Evolutionary conservation across 2,329 filamentous ascomycete genomes (phyloP).

Genomic region (Diaporthe sp.): DNA sequence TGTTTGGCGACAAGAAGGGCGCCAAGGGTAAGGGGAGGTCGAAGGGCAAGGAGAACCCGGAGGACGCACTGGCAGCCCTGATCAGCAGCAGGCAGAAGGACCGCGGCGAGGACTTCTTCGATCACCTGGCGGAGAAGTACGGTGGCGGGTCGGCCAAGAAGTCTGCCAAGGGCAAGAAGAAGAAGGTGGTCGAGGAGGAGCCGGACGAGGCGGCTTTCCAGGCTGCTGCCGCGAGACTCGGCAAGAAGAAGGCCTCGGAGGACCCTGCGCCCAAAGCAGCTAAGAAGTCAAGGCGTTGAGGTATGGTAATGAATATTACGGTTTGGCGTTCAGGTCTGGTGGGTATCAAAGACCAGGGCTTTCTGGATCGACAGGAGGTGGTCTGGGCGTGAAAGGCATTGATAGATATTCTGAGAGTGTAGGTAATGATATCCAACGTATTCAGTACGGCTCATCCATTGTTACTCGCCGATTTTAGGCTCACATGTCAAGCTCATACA

Average conservation of each 20-base stretch:
- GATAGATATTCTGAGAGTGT: background rate
- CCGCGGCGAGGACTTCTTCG: constrained; percentile 75
- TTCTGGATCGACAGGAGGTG: background rate
- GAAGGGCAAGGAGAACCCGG: constrained; percentile 43
- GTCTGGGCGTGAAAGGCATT: background rate
- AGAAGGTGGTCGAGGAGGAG: constrained; percentile 70
- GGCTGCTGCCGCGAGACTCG: constrained; percentile 66
- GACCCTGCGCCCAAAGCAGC: constrained; percentile 37
- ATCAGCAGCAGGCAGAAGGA: constrained; percentile 80
- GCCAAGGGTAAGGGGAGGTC: constrained; percentile 50
- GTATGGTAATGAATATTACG: background rate
- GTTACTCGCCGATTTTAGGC: background rate
- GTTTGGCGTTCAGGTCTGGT: constrained; percentile 34
- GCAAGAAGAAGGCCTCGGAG: constrained; percentile 50
- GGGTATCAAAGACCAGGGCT: background rate
- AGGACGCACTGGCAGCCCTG: constrained; percentile 72
- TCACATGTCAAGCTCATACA: background rate
- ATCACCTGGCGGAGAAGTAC: constrained; percentile 84
- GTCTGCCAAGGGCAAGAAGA: constrained; percentile 65
- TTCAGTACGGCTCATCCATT: background rate
- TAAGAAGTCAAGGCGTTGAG: constrained; percentile 43
- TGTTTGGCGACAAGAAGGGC: constrained; percentile 68
- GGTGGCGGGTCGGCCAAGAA: constrained; percentile 57
- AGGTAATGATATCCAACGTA: constrained; percentile 4
- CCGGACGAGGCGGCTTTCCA: constrained; percentile 73